Percentiles rank a stretch among this genome's conserved stretches.
phyloP scores from a whole-genome alignment of 2,329 filamentous ascomycete genomes.

The Ploettnerulaceae sp. region DNA sequence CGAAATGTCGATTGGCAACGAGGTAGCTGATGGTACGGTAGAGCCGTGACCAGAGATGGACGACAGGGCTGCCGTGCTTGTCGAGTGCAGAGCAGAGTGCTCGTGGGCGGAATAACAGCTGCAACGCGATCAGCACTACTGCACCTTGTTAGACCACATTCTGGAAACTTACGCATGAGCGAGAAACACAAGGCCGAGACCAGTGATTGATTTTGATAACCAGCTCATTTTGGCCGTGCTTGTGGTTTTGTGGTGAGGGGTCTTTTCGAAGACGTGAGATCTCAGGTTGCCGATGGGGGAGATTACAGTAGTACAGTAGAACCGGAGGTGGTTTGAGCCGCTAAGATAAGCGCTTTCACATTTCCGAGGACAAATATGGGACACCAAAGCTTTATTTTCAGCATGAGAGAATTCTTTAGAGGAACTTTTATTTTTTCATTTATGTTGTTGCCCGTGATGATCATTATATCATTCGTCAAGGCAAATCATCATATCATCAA shows the following conservation, averaged over 20 bases:
- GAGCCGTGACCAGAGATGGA: conserved; percentile 41
- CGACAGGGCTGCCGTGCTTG: conserved; percentile 44
- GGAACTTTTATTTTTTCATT: conserved; percentile 25
- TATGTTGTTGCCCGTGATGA: conserved; percentile 29
- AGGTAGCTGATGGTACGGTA: conserved; percentile 36
- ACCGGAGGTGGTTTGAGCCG: conserved; percentile 3
- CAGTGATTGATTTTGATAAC: conserved; percentile 65
- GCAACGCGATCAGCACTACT: conserved; percentile 15
- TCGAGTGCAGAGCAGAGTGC: conserved; percentile 69
- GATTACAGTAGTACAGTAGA: background rate
- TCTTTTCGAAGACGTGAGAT: background rate
- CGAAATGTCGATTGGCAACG: conserved; percentile 78
- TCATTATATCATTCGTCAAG: conserved; percentile 29
- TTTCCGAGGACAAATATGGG: background rate
- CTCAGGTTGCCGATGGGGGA: background rate
- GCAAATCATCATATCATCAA: conserved; percentile 20
- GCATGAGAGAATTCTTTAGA: background rate
- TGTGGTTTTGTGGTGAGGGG: background rate
- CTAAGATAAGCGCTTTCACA: conserved; percentile 5
- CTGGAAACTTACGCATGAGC: conserved; percentile 86
- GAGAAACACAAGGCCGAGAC: conserved; percentile 72
- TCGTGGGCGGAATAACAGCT: conserved; percentile 98
- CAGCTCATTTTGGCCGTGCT: conserved; percentile 54
- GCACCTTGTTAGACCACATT: no score
- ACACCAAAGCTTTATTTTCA: conserved; percentile 4